Percentiles rank a stretch among this genome's conserved stretches.
Conservation (phyloP, 805 yeast genomes). For the Kazachstania martiniae region DNA sequence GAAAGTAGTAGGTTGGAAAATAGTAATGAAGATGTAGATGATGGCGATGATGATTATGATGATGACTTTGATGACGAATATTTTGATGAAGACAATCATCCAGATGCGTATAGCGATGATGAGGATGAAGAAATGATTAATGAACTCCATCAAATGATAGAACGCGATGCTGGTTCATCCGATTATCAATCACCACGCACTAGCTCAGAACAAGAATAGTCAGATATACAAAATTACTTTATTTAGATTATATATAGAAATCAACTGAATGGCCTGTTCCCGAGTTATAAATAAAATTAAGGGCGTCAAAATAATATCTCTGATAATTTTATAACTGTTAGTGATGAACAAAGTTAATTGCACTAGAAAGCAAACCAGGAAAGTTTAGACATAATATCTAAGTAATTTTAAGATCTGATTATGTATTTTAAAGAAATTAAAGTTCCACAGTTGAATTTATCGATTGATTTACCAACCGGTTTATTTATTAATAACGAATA, state of each 20-base stretch:
- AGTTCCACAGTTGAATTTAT: constrained; percentile 14
- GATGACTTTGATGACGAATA: constrained; percentile 6
- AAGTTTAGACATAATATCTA: too few species aligned
- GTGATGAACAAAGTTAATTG: too few species aligned
- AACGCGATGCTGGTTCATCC: constrained; percentile 3
- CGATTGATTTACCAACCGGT: constrained; percentile 49
- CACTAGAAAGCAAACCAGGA: too few species aligned
- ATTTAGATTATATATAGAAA: too few species aligned
- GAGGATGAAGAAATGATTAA: constrained; percentile 3
- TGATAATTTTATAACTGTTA: too few species aligned
- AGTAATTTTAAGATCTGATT: too few species aligned
- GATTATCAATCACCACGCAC: too few species aligned
- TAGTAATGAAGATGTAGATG: constrained; percentile 4
- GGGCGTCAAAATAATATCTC: too few species aligned
- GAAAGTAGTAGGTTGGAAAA: constrained; percentile 2
- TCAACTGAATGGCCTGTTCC: too few species aligned
- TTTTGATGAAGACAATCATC: constrained; percentile 1
- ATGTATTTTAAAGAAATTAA: constrained; percentile 1
- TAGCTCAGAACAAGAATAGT: too few species aligned
- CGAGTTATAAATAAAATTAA: too few species aligned
- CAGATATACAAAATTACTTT: too few species aligned
- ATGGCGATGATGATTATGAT: constrained; percentile 9
- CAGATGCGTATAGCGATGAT: constrained; percentile 1
- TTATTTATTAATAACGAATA: constrained; percentile 50
- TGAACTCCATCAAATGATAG: constrained; percentile 7